Evolutionary conservation across 352 stramenopile species (phyloP).

Genomic region (Peronospora farinosa): DNA sequence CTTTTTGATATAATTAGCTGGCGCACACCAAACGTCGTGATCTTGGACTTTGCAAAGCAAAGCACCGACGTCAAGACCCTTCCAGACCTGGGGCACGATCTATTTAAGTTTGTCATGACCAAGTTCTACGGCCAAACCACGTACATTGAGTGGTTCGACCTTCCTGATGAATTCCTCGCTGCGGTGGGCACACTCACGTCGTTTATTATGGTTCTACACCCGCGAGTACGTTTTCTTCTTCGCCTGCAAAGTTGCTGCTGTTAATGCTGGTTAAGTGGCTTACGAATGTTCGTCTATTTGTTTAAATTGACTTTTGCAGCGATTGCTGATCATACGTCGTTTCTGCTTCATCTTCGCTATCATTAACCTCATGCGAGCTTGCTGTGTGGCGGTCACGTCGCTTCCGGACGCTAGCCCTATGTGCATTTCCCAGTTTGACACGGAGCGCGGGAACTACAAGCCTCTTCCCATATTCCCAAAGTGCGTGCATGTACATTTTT

Average conservation of each 20-base stretch:
- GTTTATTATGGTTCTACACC: conserved; percentile 66
- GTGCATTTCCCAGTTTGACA: conserved; percentile 84
- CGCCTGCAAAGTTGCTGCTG: background rate
- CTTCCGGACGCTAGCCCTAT: conserved; percentile 79
- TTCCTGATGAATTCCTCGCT: conserved; percentile 78
- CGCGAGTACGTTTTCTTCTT: conserved; percentile 41
- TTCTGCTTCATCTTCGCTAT: conserved; percentile 81
- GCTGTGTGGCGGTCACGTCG: conserved; percentile 80
- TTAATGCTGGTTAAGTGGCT: background rate
- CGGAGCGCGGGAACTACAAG: conserved; percentile 66
- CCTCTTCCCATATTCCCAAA: conserved; percentile 82
- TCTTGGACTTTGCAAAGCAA: conserved; percentile 54
- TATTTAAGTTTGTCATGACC: conserved; percentile 82
- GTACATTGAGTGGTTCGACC: conserved; percentile 82
- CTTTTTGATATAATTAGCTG: conserved; percentile 30
- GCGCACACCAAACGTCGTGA: conserved; percentile 80
- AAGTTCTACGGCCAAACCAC: conserved; percentile 79
- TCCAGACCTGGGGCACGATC: conserved; percentile 76
- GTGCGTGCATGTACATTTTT: conserved; percentile 28
- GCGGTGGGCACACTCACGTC: conserved; percentile 61
- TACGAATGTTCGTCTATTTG: conserved; percentile 1
- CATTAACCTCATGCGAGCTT: conserved; percentile 84
- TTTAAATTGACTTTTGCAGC: conserved; percentile 26
- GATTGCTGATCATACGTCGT: conserved; percentile 72
- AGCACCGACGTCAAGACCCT: conserved; percentile 68